Evolutionary conservation across 176 grass and related monocot genomes (phyloP).

Genomic region (Poa annua): DNA sequence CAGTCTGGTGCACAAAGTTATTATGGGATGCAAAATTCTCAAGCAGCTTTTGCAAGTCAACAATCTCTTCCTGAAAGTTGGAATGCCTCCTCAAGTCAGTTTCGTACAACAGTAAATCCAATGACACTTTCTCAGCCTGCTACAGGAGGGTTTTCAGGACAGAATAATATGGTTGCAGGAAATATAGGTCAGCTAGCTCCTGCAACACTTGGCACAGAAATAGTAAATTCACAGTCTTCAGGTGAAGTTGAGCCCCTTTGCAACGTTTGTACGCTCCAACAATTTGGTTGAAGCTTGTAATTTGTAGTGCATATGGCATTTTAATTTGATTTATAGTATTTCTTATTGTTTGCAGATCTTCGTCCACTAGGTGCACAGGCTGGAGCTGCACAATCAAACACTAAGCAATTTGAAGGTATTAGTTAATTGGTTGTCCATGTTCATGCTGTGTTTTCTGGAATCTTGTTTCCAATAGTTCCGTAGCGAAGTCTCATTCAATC

Average conservation of each 20-base stretch:
- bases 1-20: conserved; percentile 52
- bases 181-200: conserved; percentile 44
- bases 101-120: conserved; percentile 46
- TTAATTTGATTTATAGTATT: conserved; percentile 33
- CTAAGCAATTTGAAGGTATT: conserved; percentile 52
- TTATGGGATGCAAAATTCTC: conserved; percentile 51
- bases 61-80: conserved; percentile 52
- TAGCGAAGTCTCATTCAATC: conserved; percentile 21
- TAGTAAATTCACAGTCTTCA: conserved; percentile 47
- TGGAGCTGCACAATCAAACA: conserved; percentile 46
- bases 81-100: conserved; percentile 50
- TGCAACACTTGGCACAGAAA: conserved; percentile 33
- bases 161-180: conserved; percentile 46
- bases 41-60: conserved; percentile 49
- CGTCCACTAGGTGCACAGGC: conserved; percentile 39
- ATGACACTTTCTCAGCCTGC: conserved; percentile 41
- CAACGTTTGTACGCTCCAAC: conserved; percentile 27
- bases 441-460: not conserved
- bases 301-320: not conserved
- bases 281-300: conserved; percentile 13
- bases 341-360: conserved; percentile 37
- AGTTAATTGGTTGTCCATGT: conserved; percentile 32
- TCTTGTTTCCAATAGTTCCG: conserved; percentile 39
- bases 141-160: conserved; percentile 39
- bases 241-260: conserved; percentile 57